Conservation (phyloP, 371 early-diverging fungal genomes). For the Lichtheimia corymbifera region DNA sequence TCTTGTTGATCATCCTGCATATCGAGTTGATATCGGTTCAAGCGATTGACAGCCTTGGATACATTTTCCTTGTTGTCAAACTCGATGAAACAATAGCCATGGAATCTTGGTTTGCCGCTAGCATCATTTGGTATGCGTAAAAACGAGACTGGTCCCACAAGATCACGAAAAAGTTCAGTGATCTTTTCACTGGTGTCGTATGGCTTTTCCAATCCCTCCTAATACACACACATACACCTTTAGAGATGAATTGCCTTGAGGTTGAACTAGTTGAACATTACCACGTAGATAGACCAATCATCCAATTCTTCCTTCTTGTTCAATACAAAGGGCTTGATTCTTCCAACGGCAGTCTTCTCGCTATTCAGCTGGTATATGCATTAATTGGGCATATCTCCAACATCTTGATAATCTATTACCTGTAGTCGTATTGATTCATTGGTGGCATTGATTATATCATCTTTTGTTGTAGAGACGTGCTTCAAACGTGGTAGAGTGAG, state of each 20-base stretch:
- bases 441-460: conserved; percentile 30
- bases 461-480: conserved; percentile 16
- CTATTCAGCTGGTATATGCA: conserved; percentile 11
- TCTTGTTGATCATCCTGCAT: neutral
- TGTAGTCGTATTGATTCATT: conserved; percentile 8
- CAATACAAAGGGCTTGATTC: conserved; percentile 36
- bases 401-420: neutral
- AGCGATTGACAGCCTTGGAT: conserved; percentile 24
- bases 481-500: conserved; percentile 23
- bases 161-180: conserved; percentile 19
- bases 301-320: conserved; percentile 34
- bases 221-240: neutral
- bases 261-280: neutral
- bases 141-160: conserved; percentile 37
- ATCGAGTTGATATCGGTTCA: conserved; percentile 17
- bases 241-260: neutral
- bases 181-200: conserved; percentile 29
- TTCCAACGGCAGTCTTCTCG: conserved; percentile 15
- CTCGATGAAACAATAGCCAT: conserved; percentile 47
- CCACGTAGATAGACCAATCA: conserved; percentile 46
- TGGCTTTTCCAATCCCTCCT: conserved; percentile 29
- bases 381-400: neutral
- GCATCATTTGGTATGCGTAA: conserved; percentile 33
- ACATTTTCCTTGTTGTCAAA: conserved; percentile 33
- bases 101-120: conserved; percentile 11